Evolutionary conservation across 2,329 filamentous ascomycete species (phyloP).

Genomic region (Microsporum canis): DNA sequence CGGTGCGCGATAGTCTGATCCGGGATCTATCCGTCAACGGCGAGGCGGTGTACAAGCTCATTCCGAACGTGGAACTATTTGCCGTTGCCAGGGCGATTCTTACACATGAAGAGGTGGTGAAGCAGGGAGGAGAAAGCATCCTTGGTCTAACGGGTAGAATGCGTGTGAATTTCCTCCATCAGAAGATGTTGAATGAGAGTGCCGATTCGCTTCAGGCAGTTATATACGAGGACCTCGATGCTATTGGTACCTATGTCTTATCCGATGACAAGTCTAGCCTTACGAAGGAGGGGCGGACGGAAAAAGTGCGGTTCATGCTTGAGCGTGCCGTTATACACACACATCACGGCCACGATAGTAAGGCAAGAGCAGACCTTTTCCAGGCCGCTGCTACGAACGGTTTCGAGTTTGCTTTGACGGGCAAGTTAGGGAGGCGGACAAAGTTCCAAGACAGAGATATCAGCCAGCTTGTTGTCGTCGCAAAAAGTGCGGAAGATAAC

Average conservation of each 20-base stretch:
- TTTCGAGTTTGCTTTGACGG: constrained; percentile 73
- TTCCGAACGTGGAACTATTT: constrained; percentile 74
- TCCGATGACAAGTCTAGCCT: constrained; percentile 17
- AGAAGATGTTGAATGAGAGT: constrained; percentile 54
- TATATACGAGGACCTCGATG: constrained; percentile 20
- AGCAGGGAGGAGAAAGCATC: constrained; percentile 16
- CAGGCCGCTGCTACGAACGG: constrained; percentile 55
- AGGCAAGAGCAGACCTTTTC: constrained; percentile 60
- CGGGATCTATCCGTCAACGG: constrained; percentile 66
- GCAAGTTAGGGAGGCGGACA: constrained; percentile 60
- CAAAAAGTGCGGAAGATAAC: constrained; percentile 50
- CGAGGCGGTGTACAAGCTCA: constrained; percentile 71
- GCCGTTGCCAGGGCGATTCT: constrained; percentile 57
- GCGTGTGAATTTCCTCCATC: constrained; percentile 62
- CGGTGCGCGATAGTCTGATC: constrained; percentile 51
- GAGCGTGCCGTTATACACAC: constrained; percentile 77
- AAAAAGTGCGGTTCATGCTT: constrained; percentile 52
- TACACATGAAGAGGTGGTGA: constrained; percentile 36
- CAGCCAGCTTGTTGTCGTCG: constrained; percentile 84
- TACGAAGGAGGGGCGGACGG: constrained; percentile 38
- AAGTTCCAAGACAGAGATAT: constrained; percentile 38
- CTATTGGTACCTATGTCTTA: background rate
- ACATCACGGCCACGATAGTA: constrained; percentile 67
- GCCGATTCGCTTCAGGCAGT: constrained; percentile 41
- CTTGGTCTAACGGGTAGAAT: constrained; percentile 51